These are phyloP conservation scores for Moesziomyces aphidis DNA, from an alignment of 1,284 basidiomycete species.

Conservation along the genomic window DNA sequence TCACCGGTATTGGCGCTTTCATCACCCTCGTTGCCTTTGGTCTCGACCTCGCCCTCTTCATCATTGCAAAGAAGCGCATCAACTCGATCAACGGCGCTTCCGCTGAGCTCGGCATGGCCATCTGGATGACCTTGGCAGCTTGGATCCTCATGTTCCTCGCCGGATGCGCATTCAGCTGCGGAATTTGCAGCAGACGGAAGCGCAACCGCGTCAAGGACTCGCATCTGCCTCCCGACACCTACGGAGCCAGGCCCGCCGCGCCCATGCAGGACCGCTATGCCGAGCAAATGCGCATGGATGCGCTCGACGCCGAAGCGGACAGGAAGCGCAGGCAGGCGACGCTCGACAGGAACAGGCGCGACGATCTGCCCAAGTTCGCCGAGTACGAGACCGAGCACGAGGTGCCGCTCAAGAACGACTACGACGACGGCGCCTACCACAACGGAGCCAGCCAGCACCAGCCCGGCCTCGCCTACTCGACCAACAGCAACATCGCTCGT, in stretches of 20 bases:
- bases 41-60: constrained; percentile 61
- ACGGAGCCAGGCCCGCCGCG: constrained; percentile 24
- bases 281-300: constrained; percentile 64
- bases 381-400: constrained; percentile 62
- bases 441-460: constrained; percentile 30
- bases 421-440: constrained; percentile 44
- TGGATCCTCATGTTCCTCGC: constrained; percentile 58
- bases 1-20: constrained; percentile 52
- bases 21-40: constrained; percentile 58
- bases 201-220: constrained; percentile 52
- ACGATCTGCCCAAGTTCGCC: constrained; percentile 62
- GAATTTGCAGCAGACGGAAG: constrained; percentile 47
- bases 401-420: constrained; percentile 58
- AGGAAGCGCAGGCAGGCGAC: constrained; percentile 51
- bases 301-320: constrained; percentile 58
- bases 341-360: constrained; percentile 22
- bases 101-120: constrained; percentile 52
- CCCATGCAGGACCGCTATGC: constrained; percentile 38
- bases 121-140: constrained; percentile 63
- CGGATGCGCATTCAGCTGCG: constrained; percentile 55
- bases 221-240: constrained; percentile 30
- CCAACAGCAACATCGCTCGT: constrained; percentile 27
- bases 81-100: constrained; percentile 51
- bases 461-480: constrained; percentile 43
- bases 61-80: constrained; percentile 62